Conservation (phyloP, 1,284 basidiomycete genomes). For the Fomitopsis betulina region DNA sequence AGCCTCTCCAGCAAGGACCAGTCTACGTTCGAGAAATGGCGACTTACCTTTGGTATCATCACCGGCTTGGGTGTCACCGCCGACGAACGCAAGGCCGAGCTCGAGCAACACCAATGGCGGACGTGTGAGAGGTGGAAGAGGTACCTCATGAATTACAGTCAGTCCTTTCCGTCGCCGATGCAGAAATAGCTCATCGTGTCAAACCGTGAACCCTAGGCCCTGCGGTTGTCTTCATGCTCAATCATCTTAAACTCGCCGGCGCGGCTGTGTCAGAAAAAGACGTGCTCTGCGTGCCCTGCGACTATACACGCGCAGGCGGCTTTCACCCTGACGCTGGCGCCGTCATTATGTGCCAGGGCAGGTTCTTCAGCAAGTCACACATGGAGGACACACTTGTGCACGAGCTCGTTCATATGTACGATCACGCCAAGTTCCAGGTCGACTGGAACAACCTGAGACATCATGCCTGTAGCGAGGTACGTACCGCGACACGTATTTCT, state of each 20-base stretch:
- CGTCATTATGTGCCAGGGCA: slow-evolving; percentile 80
- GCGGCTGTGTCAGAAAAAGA: slow-evolving; percentile 63
- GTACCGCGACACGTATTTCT: slow-evolving; percentile 15
- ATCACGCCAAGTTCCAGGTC: slow-evolving; percentile 91
- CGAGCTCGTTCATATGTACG: slow-evolving; percentile 95
- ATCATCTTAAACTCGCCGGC: slow-evolving; percentile 76
- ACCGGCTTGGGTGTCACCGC: slow-evolving; percentile 54
- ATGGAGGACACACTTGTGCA: slow-evolving; percentile 93
- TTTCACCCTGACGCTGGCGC: slow-evolving; percentile 75
- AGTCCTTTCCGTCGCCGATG: slow-evolving; percentile 24
- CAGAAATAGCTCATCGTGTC: slow-evolving; percentile 1
- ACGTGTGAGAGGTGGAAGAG: slow-evolving; percentile 57
- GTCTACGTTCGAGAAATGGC: slow-evolving; percentile 49
- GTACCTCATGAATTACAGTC: slow-evolving; percentile 49
- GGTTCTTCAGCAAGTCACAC: slow-evolving; percentile 78
- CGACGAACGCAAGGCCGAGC: slow-evolving; percentile 43
- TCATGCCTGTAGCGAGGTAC: slow-evolving; percentile 93
- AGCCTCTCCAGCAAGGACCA: slow-evolving; percentile 10
- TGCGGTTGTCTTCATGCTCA: slow-evolving; percentile 82
- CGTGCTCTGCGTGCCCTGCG: slow-evolving; percentile 82
- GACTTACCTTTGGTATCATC: slow-evolving; percentile 44
- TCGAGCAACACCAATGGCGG: slow-evolving; percentile 37
- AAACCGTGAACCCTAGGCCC: slow-evolving; percentile 53
- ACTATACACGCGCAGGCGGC: slow-evolving; percentile 71
- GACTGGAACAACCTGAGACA: slow-evolving; percentile 90